Base-by-base conservation (phyloP, 2,329 filamentous ascomycete species). In the Calycina marina region DNA sequence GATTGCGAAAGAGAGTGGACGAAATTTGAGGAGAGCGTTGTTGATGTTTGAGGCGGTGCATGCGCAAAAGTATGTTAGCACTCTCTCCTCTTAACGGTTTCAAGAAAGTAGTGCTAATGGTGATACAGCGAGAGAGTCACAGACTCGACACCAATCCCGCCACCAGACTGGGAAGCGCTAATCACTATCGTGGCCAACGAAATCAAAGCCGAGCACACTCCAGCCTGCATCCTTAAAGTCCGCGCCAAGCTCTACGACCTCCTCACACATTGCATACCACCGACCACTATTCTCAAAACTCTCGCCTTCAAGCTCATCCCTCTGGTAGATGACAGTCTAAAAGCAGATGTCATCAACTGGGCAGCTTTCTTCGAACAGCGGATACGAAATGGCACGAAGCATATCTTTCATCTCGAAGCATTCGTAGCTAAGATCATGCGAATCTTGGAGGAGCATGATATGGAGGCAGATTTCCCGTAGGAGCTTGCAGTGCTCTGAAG, bases 381-480 rank as follows among this genome's bases (percentile, higher is more conserved):
- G 39, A 82, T 96, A 58, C 82, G 82, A 54, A 79, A 79, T 46
- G 90, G 90, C 31, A 85, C 70, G 38, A 98, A 98, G 66, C 81
- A 93, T 37, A 96, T 98, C 41, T 98, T 98, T 58, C 92, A 98
- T 52, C 63, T 98, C 4, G 92, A 98, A 58, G 90, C 90, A 3
- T 98, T 98, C 57, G 90, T 98, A 37, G 88, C 88, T 36, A 96
- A 94, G 61, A 93, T 96, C 55, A 96, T 98, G 88, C 73, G 88
- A 46, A 73, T 96, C 45, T 71, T 88, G 41, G 90, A 98, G 62
- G 88, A 85, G 74, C 92, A 74, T 51, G 57, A 77, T 36, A 88
- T 93, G 81, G 82, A 77, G 42, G 86, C 90, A 76, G 81, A 85
- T 37, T 69, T 72, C 43, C 69, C 11, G 22, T 20, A 14, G 5